These are phyloP conservation scores for Nemania sp. DNA, from an alignment of 2,329 filamentous ascomycete genomes.

Conservation along the genomic window DNA sequence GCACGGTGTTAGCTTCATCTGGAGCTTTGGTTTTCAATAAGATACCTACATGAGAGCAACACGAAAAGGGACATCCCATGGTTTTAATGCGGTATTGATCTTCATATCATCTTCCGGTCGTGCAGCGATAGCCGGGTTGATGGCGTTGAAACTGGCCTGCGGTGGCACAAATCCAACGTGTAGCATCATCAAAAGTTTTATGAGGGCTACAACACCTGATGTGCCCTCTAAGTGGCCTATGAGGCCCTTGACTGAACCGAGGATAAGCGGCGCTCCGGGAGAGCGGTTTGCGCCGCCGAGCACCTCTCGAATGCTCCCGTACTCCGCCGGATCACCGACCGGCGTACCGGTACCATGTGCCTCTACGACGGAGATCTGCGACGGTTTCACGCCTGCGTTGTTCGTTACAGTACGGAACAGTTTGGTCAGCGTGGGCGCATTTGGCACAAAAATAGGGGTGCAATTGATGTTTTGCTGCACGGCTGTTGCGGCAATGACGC, in stretches of 20 bases:
- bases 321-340: constrained; percentile 43
- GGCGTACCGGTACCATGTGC: constrained; percentile 49
- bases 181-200: constrained; percentile 41
- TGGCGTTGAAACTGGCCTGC: constrained; percentile 38
- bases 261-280: constrained; percentile 5
- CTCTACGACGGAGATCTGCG: constrained; percentile 38
- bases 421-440: constrained; percentile 31
- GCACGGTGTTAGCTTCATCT: too few relatives aligned
- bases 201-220: constrained; percentile 35
- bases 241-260: constrained; percentile 41
- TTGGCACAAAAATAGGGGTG: constrained; percentile 41
- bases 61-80: not conserved
- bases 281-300: constrained; percentile 19
- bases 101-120: constrained; percentile 26
- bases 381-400: constrained; percentile 21
- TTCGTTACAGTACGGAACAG: constrained; percentile 37
- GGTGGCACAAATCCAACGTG: constrained; percentile 33
- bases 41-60: constrained; percentile 25
- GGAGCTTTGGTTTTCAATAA: too few relatives aligned
- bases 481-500: constrained; percentile 41
- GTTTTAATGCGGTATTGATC: constrained; percentile 8
- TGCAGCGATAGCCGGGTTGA: constrained; percentile 30
- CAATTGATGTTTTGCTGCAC: constrained; percentile 46
- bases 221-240: constrained; percentile 42
- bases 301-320: constrained; percentile 33